Evolutionary conservation across 805 yeast genomes (phyloP), one percentile per base, ranked within the genome.

Genomic region (Yarrowia bubula): DNA sequence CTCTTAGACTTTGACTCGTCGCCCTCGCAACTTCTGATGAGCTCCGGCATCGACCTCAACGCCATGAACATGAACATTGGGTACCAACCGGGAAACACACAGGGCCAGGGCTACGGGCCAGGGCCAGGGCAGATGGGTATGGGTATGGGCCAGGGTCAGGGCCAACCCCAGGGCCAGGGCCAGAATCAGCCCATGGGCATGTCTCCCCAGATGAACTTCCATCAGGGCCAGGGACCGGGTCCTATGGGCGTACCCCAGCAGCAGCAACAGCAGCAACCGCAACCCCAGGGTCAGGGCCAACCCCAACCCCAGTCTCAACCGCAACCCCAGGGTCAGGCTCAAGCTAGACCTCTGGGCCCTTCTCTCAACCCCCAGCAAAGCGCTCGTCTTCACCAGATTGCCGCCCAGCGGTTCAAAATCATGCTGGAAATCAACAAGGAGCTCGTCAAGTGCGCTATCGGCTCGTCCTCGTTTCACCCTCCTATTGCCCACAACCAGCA

Each of bases 361-460:
- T 15, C 35, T 4, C 38, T 47, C 9, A 58, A 33, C 28, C 64
- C 64, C 14, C 50, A 41, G 11, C 51, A 58, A 18, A 33, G 14
- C 22, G 43, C 28, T 8, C 51, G 51, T 8, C 13, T 42, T 35
- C 63, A 35, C n/a, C 42, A 33, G 17, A 14, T 58, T 4, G 64
- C 43, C 6, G 4, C 3, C 1, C 64, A 67, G 61, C 73, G 76
- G 28, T 70, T 74, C 13, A 18, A 69, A 10, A 63, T 74, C 37
- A 66, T 74, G 42, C 68, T 73, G 35, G 75, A 74, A 43, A 74
- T 74, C 66, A 74, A 74, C 67, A 67, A 67, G 33, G 75, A 74
- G 53, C 69, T 74, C 15, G 62, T 74, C 39, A 68, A 69, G 53
- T 67, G 67, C 57, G 71, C 73, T 22, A 66, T 68, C 4, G 37